A percentile compares a stretch with the other conserved stretches of the same genome.
These are phyloP conservation scores for Cyclotella choctawhatcheeana DNA, from an alignment of 108 stramenopile species.

Conservation along the genomic window DNA sequence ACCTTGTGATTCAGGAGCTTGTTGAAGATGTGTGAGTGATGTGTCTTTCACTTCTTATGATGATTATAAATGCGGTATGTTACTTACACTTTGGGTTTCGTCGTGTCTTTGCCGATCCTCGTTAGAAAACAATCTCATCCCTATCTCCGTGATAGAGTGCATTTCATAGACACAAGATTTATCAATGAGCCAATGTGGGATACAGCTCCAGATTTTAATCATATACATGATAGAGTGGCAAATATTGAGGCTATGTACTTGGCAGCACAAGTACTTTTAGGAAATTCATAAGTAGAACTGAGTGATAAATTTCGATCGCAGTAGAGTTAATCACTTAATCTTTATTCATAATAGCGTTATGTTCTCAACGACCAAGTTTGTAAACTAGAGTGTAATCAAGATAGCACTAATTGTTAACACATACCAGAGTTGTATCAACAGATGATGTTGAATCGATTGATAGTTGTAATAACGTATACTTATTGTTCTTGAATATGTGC, in stretches of 20 bases:
- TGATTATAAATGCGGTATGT: neutral
- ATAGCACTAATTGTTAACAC: too few relatives aligned
- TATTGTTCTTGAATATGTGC: too few relatives aligned
- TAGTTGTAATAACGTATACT: too few relatives aligned
- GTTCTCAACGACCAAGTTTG: too few relatives aligned
- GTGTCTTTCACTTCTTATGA: neutral
- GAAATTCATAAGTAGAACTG: too few relatives aligned
- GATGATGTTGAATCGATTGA: too few relatives aligned
- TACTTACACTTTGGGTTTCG: neutral
- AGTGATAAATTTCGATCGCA: too few relatives aligned
- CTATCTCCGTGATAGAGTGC: neutral
- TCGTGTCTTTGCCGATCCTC: neutral
- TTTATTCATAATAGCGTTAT: too few relatives aligned
- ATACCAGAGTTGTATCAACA: too few relatives aligned
- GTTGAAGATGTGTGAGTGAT: neutral
- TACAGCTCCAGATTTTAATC: conserved; percentile 4
- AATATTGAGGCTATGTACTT: conserved; percentile 12
- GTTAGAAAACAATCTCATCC: neutral
- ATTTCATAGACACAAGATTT: conserved; percentile 2
- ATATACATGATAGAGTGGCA: neutral
- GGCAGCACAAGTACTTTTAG: neutral
- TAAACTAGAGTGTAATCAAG: too few relatives aligned
- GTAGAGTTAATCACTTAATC: too few relatives aligned
- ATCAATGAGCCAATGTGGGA: conserved; percentile 9
- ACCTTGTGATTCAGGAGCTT: neutral